Evolutionary conservation across 306 rosid genomes (phyloP), one percentile per base, ranked within the genome.

Genomic region (Cajanus cajan): DNA sequence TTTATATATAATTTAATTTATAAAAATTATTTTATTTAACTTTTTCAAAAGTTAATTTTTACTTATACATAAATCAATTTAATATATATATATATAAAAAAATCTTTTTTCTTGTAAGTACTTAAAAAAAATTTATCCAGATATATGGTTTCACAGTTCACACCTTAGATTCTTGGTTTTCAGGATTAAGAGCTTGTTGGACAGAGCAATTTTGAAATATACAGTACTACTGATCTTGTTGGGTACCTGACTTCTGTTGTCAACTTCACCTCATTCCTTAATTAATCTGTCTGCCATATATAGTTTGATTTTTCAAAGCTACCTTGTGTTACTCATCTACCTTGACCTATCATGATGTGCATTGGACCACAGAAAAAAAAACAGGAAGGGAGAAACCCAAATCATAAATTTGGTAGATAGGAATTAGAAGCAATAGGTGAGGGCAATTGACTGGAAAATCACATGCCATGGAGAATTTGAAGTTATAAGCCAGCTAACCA

Each of bases 351-450:
- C 43, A 21, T 68, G 8, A 14, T 28, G 2, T 71, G 82, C 16
- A 15, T 1, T 73, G 84, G 84, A 77, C 81, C 86, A 68, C 73
- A 18, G 59, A 40, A 12, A 57, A 39, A 54, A 21, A 5, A 12
- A n/a, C n/a, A n/a, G n/a, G n/a, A n/a, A n/a, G n/a, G 6, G 36
- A 71, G 50, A 18, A 54, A 61, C 51, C 18, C 44, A 59, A 28
- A 61, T 74, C 80, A 78, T 82, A 13, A 76, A 58, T 62, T 74
- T 78, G 31, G 63, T 61, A 51, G 81, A 69, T 44, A n/a, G 75
- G 65, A 50, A 54, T 40, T 22, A 55, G 65, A 43, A 55, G 71
- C 70, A 13, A 64, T 73, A 8, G 40, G 10, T 36, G 50, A 62
- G 37, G 7, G n/a, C 55, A 24, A 11, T 2, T 48, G 37, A 25